Evolutionary conservation across 331 rosid species (phyloP).

Genomic region (Telfairia occidentalis): DNA sequence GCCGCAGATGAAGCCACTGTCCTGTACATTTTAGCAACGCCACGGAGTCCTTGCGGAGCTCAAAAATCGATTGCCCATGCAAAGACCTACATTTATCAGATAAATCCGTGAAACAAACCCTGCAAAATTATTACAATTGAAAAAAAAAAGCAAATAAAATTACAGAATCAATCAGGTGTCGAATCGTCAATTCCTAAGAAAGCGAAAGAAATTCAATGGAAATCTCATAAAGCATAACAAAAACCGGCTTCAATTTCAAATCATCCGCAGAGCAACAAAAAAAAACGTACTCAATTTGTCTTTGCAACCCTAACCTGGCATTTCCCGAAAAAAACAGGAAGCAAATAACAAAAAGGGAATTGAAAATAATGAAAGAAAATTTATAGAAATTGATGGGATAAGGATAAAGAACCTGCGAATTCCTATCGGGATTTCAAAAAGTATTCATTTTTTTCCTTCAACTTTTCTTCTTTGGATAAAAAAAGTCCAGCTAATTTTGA

Average conservation of each 20-base stretch:
- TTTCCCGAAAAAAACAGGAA: background rate
- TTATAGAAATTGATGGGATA: background rate
- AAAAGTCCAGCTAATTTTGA: constrained; percentile 17
- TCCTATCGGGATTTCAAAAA: constrained; percentile 13
- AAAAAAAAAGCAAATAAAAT: background rate
- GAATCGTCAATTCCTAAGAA: constrained; percentile 6
- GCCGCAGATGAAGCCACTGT: constrained; percentile 55
- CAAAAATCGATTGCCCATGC: constrained; percentile 13
- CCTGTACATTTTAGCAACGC: constrained; percentile 49
- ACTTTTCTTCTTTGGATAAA: background rate
- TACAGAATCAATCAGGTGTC: background rate
- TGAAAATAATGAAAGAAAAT: background rate
- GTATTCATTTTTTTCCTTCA: background rate
- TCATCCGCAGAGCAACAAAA: background rate
- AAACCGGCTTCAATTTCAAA: background rate
- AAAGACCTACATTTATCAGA: constrained; percentile 14
- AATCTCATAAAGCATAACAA: background rate
- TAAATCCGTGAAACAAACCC: constrained; percentile 16
- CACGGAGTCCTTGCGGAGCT: constrained; percentile 20
- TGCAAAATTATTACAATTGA: background rate
- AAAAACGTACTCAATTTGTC: background rate
- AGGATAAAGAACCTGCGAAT: background rate
- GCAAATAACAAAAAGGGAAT: background rate
- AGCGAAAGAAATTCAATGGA: background rate
- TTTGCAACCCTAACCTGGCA: constrained; percentile 2